These are phyloP conservation scores for Sporisorium exsertum DNA, from an alignment of 1,284 basidiomycete species.

Conservation along the genomic window DNA sequence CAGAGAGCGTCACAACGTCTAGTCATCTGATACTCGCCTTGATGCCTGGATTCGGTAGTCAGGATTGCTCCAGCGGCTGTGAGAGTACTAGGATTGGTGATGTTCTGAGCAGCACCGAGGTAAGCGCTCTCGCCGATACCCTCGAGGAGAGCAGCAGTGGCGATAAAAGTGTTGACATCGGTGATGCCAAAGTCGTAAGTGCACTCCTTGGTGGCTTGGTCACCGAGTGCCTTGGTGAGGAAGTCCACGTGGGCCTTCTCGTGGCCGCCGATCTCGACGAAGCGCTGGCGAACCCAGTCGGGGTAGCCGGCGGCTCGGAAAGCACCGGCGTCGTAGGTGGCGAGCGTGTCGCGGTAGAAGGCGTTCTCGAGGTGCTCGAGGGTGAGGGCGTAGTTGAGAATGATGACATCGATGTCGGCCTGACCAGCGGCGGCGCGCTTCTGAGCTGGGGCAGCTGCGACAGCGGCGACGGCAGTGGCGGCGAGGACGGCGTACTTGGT, in stretches of 20 bases:
- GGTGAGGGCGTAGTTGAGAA: constrained; percentile 76
- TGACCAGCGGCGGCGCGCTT: constrained; percentile 62
- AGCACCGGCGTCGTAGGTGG: constrained; percentile 69
- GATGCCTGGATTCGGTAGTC: constrained; percentile 58
- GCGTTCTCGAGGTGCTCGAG: constrained; percentile 79
- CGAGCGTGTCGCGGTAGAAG: constrained; percentile 72
- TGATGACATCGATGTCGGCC: constrained; percentile 68
- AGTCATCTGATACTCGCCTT: too few species aligned
- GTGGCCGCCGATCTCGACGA: constrained; percentile 69
- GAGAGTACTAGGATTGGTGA: constrained; percentile 65
- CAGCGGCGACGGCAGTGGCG: constrained; percentile 52
- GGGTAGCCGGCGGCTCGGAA: constrained; percentile 75
- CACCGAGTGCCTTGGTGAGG: constrained; percentile 74
- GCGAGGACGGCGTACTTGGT: constrained; percentile 56
- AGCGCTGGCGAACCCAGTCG: constrained; percentile 72
- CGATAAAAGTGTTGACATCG: constrained; percentile 72
- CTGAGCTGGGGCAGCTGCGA: constrained; percentile 41
- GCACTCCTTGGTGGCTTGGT: constrained; percentile 74
- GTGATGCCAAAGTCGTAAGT: constrained; percentile 74
- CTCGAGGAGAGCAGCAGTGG: constrained; percentile 75
- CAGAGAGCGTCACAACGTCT: too few species aligned
- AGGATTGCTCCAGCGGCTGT: constrained; percentile 60
- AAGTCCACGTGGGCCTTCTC: constrained; percentile 74
- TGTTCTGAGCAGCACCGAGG: constrained; percentile 73
- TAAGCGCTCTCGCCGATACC: constrained; percentile 74